phyloP scores from a whole-genome alignment of 192 early-diverging fungal species.

The Backusella psychrophila region DNA sequence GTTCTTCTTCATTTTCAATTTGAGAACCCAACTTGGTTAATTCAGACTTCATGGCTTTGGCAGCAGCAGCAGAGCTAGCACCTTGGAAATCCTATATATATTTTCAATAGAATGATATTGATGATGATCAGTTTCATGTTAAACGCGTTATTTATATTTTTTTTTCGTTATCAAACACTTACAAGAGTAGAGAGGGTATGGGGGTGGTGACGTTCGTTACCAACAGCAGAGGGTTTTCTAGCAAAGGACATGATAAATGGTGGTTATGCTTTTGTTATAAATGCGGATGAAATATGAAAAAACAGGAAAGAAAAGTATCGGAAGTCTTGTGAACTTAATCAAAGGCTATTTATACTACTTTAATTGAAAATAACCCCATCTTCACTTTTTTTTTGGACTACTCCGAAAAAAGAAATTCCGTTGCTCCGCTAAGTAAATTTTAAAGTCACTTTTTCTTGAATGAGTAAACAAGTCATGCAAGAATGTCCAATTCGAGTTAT shows the following conservation, averaged over 20 bases:
- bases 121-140: neutral
- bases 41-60: slow-evolving; percentile 75
- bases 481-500: neutral
- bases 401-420: slow-evolving; percentile 4
- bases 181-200: slow-evolving; percentile 55
- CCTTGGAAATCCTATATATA: slow-evolving; percentile 52
- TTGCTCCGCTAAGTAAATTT: neutral
- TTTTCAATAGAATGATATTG: neutral
- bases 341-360: slow-evolving; percentile 1
- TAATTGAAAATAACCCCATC: neutral
- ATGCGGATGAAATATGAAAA: neutral
- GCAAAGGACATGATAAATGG: slow-evolving; percentile 5
- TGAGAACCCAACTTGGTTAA: slow-evolving; percentile 59
- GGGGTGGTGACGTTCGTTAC: slow-evolving; percentile 43
- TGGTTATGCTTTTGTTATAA: neutral
- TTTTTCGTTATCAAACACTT: slow-evolving; percentile 13
- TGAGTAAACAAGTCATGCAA: slow-evolving; percentile 5
- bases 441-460: neutral
- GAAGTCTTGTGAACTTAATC: slow-evolving; percentile 2
- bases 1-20: slow-evolving; percentile 56
- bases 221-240: slow-evolving; percentile 23
- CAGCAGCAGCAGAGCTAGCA: slow-evolving; percentile 57
- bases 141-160: neutral
- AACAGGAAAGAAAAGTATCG: neutral
- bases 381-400: neutral